Base-by-base conservation (phyloP, 768 basidiomycete genomes). In the Mycena albidolilacea region DNA sequence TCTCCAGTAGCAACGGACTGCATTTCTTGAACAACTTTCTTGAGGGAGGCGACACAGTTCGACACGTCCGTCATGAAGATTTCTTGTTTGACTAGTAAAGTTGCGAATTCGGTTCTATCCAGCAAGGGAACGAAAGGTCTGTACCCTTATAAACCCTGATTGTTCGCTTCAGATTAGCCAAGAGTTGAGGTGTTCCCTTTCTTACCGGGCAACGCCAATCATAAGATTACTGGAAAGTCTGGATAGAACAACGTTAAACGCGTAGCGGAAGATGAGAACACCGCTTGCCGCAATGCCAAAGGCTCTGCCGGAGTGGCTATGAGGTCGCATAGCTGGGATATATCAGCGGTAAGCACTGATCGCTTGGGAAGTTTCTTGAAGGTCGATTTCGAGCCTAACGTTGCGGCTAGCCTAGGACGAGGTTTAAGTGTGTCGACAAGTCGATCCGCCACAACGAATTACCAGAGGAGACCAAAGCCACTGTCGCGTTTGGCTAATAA, bases 401-500 rank as follows among this genome's bases (percentile, higher is more conserved):
- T 97, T 1, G 96, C 96, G 9, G 95, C 95, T 30, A 97, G 90
- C 96, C 96, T 97, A 12, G 1, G 3, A 37, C 15, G 37, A 48
- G 11, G 54, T 30, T 55, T 72, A 15, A 67, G 61, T 7, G 35
- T 61, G n/a, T 41, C n/a, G 14, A 21, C 38, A 48, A 38, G 12
- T 17, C 14, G 17, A 39, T 41, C 38, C 38, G 35, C 11, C 50
- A 55, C 11, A 21, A 44, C 7, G 69, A 5, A n/a, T 70, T 80
- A 95, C 95, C 95, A 96, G 21, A 96, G 85, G n/a, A 96, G 88
- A 69, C 96, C 96, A 78, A 95, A 96, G 15, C 96, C 95, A 75
- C 92, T 95, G 77, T 97, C 95, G 71, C 95, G 87, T 77, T 89
- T 91, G 21, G 93, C 90, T 35, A 97, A 85, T 5, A 97, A 82